phyloP scores from a whole-genome alignment of 352 stramenopile genomes.

The Phytophthora pistaciae region DNA sequence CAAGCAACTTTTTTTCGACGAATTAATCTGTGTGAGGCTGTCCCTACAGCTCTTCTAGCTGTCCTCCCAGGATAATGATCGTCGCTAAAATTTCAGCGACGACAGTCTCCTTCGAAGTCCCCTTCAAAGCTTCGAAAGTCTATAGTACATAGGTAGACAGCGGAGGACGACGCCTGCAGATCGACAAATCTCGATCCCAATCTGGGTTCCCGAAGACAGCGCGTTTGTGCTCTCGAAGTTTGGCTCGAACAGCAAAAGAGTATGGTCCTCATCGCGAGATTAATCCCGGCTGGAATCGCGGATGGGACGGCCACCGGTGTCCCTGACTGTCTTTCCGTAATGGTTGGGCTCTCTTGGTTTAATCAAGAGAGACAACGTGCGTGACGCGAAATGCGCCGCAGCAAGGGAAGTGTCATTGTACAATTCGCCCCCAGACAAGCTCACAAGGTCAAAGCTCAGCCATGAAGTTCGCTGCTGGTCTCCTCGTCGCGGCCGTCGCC shows the following conservation, averaged over 20 bases:
- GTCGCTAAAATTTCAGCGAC: no score
- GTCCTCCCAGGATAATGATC: no score
- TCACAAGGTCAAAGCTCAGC: neutral
- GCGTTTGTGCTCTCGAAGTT: no score
- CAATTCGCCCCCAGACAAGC: slow-evolving; percentile 7
- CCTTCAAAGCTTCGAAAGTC: no score
- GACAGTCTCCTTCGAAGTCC: no score
- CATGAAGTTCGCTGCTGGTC: slow-evolving; percentile 24
- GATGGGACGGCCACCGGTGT: slow-evolving; percentile 5
- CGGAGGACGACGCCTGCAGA: neutral
- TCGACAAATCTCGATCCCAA: slow-evolving; percentile 9
- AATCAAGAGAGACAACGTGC: neutral
- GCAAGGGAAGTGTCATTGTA: slow-evolving; percentile 1
- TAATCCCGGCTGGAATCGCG: slow-evolving; percentile 15
- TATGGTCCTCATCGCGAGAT: slow-evolving; percentile 20
- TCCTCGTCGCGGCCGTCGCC: slow-evolving; percentile 18
- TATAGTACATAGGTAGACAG: neutral
- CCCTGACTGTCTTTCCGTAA: neutral
- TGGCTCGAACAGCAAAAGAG: slow-evolving; percentile 20
- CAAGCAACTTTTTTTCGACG: no score
- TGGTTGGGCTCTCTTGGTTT: neutral
- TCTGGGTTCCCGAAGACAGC: slow-evolving; percentile 7
- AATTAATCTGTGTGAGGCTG: no score
- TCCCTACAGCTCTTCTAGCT: no score
- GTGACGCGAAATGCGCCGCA: neutral